Evolutionary conservation across 2,329 filamentous ascomycete genomes (phyloP), one percentile per base, ranked within the genome.

Genomic region (Rosellinia necatrix): DNA sequence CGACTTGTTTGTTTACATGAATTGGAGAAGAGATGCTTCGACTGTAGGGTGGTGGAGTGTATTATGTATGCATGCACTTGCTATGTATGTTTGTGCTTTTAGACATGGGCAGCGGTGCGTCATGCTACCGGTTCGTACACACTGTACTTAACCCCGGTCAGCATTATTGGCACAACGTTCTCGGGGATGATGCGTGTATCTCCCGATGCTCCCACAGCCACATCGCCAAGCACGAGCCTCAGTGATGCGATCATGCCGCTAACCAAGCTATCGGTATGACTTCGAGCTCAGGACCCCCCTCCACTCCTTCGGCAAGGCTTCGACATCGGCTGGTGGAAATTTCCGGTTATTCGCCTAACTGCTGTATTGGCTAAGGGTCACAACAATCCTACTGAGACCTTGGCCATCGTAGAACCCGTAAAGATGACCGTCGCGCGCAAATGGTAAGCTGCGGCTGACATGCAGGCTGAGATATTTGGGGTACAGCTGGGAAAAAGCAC

Each of bases 381-480:
- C 4, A 7, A 6, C 6, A 8, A 41, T 27, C n/a, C n/a, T n/a
- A n/a, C n/a, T n/a, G n/a, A n/a, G n/a, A n/a, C n/a, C n/a, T n/a
- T n/a, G n/a, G n/a, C 12, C 42, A 30, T 29, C 24, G 29, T 17
- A 47, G 15, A 21, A 3, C 34, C 30, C 43, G 47, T 21, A 27
- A 40, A 15, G 8, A 15, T 17, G 12, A 17, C n/a, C n/a, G n/a
- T n/a, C n/a, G n/a, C n/a, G n/a, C 35, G 9, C 25, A 32, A 22
- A 9, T 42, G 13, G 7, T 44, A 22, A 15, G 41, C 34, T 51
- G 47, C 34, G 53, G 47, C 53, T 56, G 53, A 52, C 21, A 24
- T 47, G 29, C 19, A 34, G 19, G 13, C 8, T 32, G 12, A 44
- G 19, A 25, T 21, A 21, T 22, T 32, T 42, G 13, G 30, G 22